These are phyloP conservation scores for Russula olivacea DNA, from an alignment of 768 basidiomycete genomes.

Conservation along the genomic window DNA sequence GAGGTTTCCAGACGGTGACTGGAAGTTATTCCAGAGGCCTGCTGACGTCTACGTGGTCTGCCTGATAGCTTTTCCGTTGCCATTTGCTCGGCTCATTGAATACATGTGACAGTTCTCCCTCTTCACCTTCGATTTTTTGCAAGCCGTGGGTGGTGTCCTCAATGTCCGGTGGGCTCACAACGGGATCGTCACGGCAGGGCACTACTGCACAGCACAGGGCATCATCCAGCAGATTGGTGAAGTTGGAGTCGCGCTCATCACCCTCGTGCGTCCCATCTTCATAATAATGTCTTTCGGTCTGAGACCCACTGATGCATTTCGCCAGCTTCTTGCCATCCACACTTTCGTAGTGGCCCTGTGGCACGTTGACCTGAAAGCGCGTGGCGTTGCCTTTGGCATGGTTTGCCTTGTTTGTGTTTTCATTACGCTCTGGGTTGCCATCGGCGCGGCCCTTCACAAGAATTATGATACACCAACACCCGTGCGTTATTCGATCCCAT, in stretches of 20 bases:
- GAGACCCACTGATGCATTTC: slow-evolving; percentile 19
- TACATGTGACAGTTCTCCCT: slow-evolving; percentile 28
- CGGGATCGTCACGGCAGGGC: slow-evolving; percentile 33
- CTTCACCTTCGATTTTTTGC: slow-evolving; percentile 34
- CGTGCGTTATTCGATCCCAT: slow-evolving; percentile 20
- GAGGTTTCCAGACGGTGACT: neutral
- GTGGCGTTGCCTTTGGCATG: slow-evolving; percentile 26
- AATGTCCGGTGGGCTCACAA: slow-evolving; percentile 36
- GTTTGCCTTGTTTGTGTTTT: slow-evolving; percentile 12
- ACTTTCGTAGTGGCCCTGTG: slow-evolving; percentile 39
- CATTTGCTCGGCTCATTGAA: slow-evolving; percentile 9
- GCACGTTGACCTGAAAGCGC: slow-evolving; percentile 31
- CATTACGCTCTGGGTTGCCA: slow-evolving; percentile 35
- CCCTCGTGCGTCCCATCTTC: slow-evolving; percentile 32
- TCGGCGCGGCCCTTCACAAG: slow-evolving; percentile 14
- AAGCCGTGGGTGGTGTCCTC: slow-evolving; percentile 37
- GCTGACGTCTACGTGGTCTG: slow-evolving; percentile 40
- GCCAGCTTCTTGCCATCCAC: slow-evolving; percentile 33
- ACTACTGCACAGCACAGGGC: slow-evolving; percentile 38
- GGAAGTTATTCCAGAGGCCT: slow-evolving; percentile 33
- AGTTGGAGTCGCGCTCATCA: slow-evolving; percentile 38
- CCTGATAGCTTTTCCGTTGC: neutral
- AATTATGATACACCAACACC: slow-evolving; percentile 36
- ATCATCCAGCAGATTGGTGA: slow-evolving; percentile 40
- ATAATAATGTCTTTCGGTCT: neutral